Base-by-base conservation (phyloP, 805 yeast species). In the Saturnispora kantuleensis region DNA sequence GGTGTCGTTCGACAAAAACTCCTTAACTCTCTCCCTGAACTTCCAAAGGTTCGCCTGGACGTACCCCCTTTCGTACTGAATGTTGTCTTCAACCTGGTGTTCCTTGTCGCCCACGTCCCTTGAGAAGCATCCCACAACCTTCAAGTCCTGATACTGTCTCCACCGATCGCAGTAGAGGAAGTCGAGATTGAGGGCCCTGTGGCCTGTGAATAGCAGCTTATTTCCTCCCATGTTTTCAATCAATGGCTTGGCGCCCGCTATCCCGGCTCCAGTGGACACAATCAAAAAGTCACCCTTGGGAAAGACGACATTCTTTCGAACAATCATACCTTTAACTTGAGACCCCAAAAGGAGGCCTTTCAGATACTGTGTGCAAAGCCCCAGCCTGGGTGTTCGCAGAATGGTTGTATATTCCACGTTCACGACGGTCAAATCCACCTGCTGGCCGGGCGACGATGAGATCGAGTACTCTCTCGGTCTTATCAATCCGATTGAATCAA, bases 221-320 rank as follows among this genome's bases (percentile, higher is more conserved):
- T 62, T 58, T 35, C 47, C 45, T 0, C 50, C 32, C 29, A 44
- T 45, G 1, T 67, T 55, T 36, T 75, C 75, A 11, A 90, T 70
- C 35, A 89, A 56, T 1, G 85, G 73, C 55, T 86, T 76, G 73
- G 90, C 78, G 2, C 98, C 98, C 0, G 99, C 98, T 10, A 93
- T 69, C 2, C 99, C 99, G 0, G 97, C 94, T 3, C 98, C 99
- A 0, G 98, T 95, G 1, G 90, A 82, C 4, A 90, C 71, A 74
- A 90, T 67, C 3, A 93, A 64, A 21, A 84, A 63, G 11, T 41
- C 46, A 2, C 47, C 18, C 1, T 39, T 26, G 7, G 48, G 50
- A 11, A 73, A 64, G 35, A 61, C 62, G 37, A 78, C 50, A 11
- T 67, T 60, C 49, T 79, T 74, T 29, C 63, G 59, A 45, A 73